Evolutionary conservation across 2,329 filamentous ascomycete species (phyloP).

Genomic region (Hymenoscyphus fraxineus): DNA sequence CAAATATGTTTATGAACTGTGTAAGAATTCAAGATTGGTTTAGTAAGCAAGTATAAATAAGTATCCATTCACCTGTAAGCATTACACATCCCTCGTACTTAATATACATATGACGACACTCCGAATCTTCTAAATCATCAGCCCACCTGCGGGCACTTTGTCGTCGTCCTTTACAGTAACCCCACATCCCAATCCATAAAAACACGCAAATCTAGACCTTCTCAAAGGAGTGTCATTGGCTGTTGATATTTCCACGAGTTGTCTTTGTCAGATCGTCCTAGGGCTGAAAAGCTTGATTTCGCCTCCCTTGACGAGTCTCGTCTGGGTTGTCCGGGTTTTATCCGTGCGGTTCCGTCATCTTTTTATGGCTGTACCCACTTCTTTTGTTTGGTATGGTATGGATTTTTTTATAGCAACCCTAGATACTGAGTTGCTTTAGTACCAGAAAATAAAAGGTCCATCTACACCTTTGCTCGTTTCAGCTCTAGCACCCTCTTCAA

Average conservation of each 20-base stretch:
- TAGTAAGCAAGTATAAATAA: background rate
- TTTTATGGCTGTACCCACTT: background rate
- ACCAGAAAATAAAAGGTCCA: too few relatives aligned
- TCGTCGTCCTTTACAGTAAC: background rate
- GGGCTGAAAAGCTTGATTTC: conserved; percentile 10
- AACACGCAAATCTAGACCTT: background rate
- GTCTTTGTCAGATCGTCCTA: background rate
- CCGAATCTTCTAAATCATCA: background rate
- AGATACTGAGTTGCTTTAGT: too few relatives aligned
- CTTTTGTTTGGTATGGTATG: too few relatives aligned
- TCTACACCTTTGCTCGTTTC: too few relatives aligned
- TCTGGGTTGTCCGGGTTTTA: background rate
- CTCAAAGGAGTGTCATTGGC: background rate
- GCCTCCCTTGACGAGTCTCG: background rate
- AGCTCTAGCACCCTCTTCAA: too few relatives aligned
- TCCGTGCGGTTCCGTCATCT: background rate
- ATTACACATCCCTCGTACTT: background rate
- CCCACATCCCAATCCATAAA: background rate
- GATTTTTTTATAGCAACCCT: too few relatives aligned
- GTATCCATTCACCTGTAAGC: too few relatives aligned
- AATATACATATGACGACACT: background rate
- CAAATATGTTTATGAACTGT: background rate
- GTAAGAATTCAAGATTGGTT: background rate
- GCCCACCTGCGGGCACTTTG: background rate
- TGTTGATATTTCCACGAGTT: background rate